Evolutionary conservation across 2,329 filamentous ascomycete species (phyloP), one percentile per base, ranked within the genome.

Genomic region (Botrytis sinoallii): DNA sequence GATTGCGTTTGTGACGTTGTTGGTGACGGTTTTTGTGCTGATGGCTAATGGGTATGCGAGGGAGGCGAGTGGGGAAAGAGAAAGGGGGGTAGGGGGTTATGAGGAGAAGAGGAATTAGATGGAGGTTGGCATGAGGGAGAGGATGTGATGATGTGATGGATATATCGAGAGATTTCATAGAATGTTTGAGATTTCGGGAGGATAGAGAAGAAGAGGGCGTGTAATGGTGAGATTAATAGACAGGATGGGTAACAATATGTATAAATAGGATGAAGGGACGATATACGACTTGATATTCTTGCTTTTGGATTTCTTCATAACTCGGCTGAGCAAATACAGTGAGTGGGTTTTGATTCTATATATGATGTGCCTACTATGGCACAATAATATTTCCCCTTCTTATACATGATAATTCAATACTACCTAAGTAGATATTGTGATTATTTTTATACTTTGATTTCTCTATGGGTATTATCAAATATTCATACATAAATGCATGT

Each of bases 171-270:
- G n/a, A 4, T 18, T 55, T 29, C 6, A 9, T 55, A 18, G n/a
- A 18, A 18, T 4, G 16, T 0, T 29, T 57, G n/a, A 57, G 14
- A 32, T 32, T 55, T 3, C 1, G n/a, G 14, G n/a, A 4, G n/a
- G 8, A 18, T 29, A 29, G 52, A 29, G 25, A 14, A n/a, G 25
- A 16, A n/a, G 46, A 48, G 3, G 2, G 48, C 3, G 16, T 57
- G 6, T 29, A 57, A 57, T 18, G 52, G 29, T 3, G 52, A 1
- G 6, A 18, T 18, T 7, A 55, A 32, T 57, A 57, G 52, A 57
- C 16, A 16, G n/a, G n/a, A 18, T 29, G 9, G 10, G 60, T 8
- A 63, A 25, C 22, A 18, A 1, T 35, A 63, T 63, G 35, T 12
- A 63, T n/a, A 9, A 18, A 63, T 42, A 3, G 57, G 22, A n/a